These are phyloP conservation scores for Alternaria dauci DNA, from an alignment of 2,329 filamentous ascomycete species.

Conservation along the genomic window DNA sequence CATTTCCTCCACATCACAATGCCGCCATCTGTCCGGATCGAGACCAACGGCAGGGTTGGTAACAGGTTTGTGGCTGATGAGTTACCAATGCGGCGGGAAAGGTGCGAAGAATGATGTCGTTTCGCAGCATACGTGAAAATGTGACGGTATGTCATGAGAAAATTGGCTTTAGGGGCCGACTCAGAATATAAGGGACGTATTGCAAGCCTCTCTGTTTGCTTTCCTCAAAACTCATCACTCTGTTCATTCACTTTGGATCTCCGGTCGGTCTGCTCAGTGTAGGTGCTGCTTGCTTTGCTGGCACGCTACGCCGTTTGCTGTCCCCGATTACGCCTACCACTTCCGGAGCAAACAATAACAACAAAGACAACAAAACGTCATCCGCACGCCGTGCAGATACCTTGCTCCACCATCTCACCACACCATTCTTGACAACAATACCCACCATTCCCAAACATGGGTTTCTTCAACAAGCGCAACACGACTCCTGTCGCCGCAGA, in stretches of 20 bases:
- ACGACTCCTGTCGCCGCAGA: constrained; percentile 46
- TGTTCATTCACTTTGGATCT: background rate
- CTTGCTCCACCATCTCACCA: background rate
- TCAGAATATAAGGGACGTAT: constrained; percentile 10
- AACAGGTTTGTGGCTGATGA: constrained; percentile 43
- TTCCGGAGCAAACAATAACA: constrained; percentile 2
- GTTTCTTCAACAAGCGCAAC: constrained; percentile 50
- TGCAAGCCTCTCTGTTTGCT: background rate
- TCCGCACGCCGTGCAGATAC: constrained; percentile 4
- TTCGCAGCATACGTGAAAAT: constrained; percentile 1
- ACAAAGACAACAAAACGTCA: constrained; percentile 14
- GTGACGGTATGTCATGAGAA: background rate
- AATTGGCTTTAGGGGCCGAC: background rate
- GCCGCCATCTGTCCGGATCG: constrained; percentile 2
- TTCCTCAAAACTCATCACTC: background rate
- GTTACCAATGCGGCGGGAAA: constrained; percentile 20
- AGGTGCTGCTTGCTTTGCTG: constrained; percentile 6
- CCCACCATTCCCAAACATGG: constrained; percentile 36
- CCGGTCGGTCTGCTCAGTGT: background rate
- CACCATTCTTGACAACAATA: constrained; percentile 1
- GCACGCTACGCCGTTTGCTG: constrained; percentile 10
- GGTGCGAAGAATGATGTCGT: constrained; percentile 29
- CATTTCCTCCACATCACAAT: constrained; percentile 14
- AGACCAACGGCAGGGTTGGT: constrained; percentile 25
- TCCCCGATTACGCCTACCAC: background rate